Evolutionary conservation across 2,329 filamentous ascomycete species (phyloP).

Genomic region (Fusarium sp.): DNA sequence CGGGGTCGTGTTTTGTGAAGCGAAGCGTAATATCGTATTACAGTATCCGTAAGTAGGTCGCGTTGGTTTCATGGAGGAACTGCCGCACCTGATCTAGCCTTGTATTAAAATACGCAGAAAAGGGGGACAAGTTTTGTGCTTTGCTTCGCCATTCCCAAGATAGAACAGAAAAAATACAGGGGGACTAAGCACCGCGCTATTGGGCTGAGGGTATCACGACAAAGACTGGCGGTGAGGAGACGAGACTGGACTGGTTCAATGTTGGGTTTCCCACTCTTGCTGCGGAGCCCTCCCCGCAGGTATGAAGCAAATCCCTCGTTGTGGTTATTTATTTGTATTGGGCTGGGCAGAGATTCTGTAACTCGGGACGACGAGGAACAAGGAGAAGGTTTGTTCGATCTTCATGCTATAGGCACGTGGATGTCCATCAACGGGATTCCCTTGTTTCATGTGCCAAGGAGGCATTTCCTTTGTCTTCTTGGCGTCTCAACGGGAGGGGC

Average conservation of each 20-base stretch:
- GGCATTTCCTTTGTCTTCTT: constrained; percentile 14
- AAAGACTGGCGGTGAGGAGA: constrained; percentile 39
- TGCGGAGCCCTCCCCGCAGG: constrained; percentile 35
- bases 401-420: constrained; percentile 21
- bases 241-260: constrained; percentile 6
- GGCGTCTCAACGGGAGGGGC: constrained; percentile 36
- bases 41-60: not conserved
- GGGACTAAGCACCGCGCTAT: constrained; percentile 35
- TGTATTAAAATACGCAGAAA: not conserved
- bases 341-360: constrained; percentile 22
- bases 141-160: constrained; percentile 41
- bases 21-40: not conserved
- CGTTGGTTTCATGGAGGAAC: constrained; percentile 20
- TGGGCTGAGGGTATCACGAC: constrained; percentile 40
- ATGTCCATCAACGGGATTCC: constrained; percentile 19
- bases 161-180: constrained; percentile 29
- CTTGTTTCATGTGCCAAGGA: constrained; percentile 32
- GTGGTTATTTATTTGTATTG: constrained; percentile 37
- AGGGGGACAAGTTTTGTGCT: constrained; percentile 12
- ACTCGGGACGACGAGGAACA: constrained; percentile 33
- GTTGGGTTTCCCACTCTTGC: constrained; percentile 9
- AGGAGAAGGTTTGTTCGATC: constrained; percentile 16
- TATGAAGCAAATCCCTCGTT: constrained; percentile 20
- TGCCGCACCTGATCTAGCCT: constrained; percentile 26
- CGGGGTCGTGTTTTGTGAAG: constrained; percentile 33